phyloP scores from a whole-genome alignment of 345 rosid genomes.

The Sisymbrium altissimum region DNA sequence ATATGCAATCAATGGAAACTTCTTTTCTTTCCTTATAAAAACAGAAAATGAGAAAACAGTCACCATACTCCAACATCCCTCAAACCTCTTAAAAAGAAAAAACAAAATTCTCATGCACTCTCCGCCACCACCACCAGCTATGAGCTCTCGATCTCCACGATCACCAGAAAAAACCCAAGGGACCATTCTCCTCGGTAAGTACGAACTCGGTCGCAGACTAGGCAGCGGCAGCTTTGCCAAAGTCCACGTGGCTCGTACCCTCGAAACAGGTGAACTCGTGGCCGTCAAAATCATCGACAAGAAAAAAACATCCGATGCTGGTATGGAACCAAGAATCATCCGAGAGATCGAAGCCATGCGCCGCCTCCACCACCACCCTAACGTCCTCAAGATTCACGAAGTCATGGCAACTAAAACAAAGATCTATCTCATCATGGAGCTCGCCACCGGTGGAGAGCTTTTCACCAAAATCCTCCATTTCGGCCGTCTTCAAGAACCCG shows the following conservation, averaged over 20 bases:
- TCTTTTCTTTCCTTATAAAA: background rate
- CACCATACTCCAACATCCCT: background rate
- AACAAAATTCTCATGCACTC: background rate
- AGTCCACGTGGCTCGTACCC: conserved; percentile 54
- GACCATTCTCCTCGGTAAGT: conserved; percentile 54
- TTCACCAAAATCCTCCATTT: conserved; percentile 41
- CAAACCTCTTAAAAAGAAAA: background rate
- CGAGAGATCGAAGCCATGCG: conserved; percentile 85
- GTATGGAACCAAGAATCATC: conserved; percentile 59
- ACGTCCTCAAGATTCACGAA: conserved; percentile 72
- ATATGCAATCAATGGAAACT: no score
- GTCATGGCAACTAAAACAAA: conserved; percentile 85
- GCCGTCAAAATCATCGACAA: conserved; percentile 78
- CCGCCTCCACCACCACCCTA: conserved; percentile 69
- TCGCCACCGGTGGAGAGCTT: conserved; percentile 76
- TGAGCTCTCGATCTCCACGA: conserved; percentile 17
- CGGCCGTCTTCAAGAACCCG: conserved; percentile 50
- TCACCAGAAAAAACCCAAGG: background rate
- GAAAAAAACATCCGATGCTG: conserved; percentile 34
- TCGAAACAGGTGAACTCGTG: conserved; percentile 42
- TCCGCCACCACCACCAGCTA: background rate
- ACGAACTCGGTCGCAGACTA: conserved; percentile 53
- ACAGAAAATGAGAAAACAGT: background rate
- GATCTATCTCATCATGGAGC: conserved; percentile 78
- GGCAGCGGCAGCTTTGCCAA: conserved; percentile 81